Evolutionary conservation across 2,329 filamentous ascomycete species (phyloP).

Genomic region (Aureobasidium sp.): DNA sequence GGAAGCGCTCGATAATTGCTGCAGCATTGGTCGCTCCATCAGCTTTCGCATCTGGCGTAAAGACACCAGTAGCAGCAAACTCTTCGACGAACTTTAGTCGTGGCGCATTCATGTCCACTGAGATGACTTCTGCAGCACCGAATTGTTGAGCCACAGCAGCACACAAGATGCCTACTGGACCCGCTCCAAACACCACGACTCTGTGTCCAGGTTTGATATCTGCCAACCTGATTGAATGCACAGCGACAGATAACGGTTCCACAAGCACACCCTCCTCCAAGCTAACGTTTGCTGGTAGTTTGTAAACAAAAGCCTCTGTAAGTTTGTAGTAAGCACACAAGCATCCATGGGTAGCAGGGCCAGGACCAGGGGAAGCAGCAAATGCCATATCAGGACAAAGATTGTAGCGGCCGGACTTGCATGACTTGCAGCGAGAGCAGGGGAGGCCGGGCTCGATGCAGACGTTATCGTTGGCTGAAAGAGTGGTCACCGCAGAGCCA

Average conservation of each 20-base stretch:
- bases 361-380: constrained; percentile 14
- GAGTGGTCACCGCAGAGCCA: constrained; percentile 46
- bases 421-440: constrained; percentile 54
- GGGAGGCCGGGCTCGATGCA: constrained; percentile 64
- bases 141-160: constrained; percentile 77
- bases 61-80: constrained; percentile 65
- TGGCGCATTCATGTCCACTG: constrained; percentile 74
- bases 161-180: constrained; percentile 71
- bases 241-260: constrained; percentile 45
- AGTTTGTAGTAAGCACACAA: constrained; percentile 41
- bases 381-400: constrained; percentile 17
- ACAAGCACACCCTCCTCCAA: constrained; percentile 46
- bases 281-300: constrained; percentile 35
- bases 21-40: constrained; percentile 64
- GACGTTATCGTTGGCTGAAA: constrained; percentile 59
- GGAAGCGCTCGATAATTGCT: constrained; percentile 54
- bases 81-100: constrained; percentile 69
- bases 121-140: constrained; percentile 72
- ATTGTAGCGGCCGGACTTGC: constrained; percentile 17
- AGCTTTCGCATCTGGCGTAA: constrained; percentile 48
- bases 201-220: constrained; percentile 34
- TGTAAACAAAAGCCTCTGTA: constrained; percentile 40
- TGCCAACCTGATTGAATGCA: constrained; percentile 36
- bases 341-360: constrained; percentile 29
- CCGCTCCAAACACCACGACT: constrained; percentile 41